These are phyloP conservation scores for Kodamaea restingae DNA, from an alignment of 805 yeast genomes.

Conservation along the genomic window DNA sequence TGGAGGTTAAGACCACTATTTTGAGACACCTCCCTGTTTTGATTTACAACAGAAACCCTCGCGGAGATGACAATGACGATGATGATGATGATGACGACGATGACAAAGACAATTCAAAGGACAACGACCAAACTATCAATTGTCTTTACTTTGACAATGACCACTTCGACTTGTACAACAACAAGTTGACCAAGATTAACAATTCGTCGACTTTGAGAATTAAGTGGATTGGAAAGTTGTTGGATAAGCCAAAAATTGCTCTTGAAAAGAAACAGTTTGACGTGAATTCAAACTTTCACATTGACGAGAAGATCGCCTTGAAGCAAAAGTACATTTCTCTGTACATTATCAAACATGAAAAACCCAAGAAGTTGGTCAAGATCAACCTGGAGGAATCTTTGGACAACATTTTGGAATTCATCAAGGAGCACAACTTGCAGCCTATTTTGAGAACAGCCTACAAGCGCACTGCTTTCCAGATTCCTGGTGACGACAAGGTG, in stretches of 20 bases:
- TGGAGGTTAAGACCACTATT: constrained; percentile 96
- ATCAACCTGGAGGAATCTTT: constrained; percentile 22
- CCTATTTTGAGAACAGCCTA: constrained; percentile 85
- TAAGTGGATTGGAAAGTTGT: constrained; percentile 85
- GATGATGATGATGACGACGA: constrained; percentile 50
- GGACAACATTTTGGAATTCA: constrained; percentile 57
- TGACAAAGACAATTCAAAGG: constrained; percentile 18
- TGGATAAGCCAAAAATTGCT: constrained; percentile 70
- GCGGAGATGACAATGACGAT: constrained; percentile 43
- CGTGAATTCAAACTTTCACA: constrained; percentile 46
- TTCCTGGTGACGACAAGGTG: constrained; percentile 93
- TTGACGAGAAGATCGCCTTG: constrained; percentile 60
- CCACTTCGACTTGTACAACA: constrained; percentile 79
- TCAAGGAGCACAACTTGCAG: constrained; percentile 62
- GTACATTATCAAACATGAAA: constrained; percentile 42
- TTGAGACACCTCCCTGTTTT: constrained; percentile 90
- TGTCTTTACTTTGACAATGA: constrained; percentile 85
- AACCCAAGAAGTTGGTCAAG: constrained; percentile 14
- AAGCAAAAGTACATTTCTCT: constrained; percentile 81
- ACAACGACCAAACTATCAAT: constrained; percentile 65
- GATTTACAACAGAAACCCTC: constrained; percentile 54
- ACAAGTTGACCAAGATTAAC: constrained; percentile 67
- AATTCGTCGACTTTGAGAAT: constrained; percentile 74
- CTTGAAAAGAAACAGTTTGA: constrained; percentile 78
- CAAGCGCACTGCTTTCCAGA: constrained; percentile 93